Conservation (phyloP, 441 rosid genomes). For the Pelargonium australe region DNA sequence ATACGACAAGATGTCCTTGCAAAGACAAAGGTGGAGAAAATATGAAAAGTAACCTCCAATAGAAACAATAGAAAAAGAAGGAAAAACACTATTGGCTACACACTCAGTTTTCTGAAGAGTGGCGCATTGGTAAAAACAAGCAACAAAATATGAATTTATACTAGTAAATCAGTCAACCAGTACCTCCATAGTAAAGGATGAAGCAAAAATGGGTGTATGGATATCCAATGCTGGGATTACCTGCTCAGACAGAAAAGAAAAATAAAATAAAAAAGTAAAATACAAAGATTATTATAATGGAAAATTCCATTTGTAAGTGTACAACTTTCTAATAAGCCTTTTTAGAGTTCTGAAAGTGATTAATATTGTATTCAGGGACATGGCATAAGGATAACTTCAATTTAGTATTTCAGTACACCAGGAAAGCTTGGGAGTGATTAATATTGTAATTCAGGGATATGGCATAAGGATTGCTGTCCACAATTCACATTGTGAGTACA, state of each 20-base stretch:
- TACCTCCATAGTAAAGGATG: constrained; percentile 99
- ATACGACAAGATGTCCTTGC: neutral
- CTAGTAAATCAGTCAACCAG: constrained; percentile 10
- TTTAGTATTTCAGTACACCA: neutral
- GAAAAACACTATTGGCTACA: neutral
- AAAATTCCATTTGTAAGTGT: neutral
- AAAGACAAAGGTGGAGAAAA: no score
- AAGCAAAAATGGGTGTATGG: constrained; percentile 74
- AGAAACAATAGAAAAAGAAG: no score
- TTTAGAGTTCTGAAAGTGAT: neutral
- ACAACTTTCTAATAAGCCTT: neutral
- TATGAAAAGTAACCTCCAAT: constrained; percentile 22
- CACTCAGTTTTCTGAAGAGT: neutral
- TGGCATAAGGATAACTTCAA: neutral
- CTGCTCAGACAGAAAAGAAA: constrained; percentile 36
- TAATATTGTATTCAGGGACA: neutral
- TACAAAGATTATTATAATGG: neutral
- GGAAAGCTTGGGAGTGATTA: neutral
- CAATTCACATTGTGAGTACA: neutral
- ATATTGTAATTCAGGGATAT: neutral
- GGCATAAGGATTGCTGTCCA: neutral
- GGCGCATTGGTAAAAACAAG: neutral
- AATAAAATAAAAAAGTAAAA: neutral
- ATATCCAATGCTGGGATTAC: constrained; percentile 88
- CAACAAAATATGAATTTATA: neutral